Conservation (phyloP, 257 asterid species). For the Salvia hispanica region DNA sequence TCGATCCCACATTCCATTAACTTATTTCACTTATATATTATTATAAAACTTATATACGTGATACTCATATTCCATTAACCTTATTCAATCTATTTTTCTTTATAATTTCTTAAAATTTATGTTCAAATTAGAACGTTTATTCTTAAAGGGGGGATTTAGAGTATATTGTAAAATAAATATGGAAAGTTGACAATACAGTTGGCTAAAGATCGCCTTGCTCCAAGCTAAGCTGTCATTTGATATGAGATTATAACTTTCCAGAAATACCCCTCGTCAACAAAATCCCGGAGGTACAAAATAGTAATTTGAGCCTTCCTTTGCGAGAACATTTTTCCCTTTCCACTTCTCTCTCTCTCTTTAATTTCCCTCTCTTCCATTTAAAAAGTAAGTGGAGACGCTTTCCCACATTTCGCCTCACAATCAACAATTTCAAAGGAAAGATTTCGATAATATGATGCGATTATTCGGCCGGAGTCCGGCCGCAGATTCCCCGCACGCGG, state of each 20-base stretch:
- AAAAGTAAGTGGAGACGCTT: conserved; percentile 12
- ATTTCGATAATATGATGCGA: conserved; percentile 45
- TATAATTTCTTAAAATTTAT: too few species aligned
- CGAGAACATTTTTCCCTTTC: background rate
- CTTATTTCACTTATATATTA: too few species aligned
- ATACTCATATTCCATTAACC: too few species aligned
- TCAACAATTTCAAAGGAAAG: background rate
- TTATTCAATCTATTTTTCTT: too few species aligned
- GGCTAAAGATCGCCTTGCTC: conserved; percentile 22
- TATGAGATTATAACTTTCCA: background rate
- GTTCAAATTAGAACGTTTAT: too few species aligned
- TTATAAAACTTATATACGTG: too few species aligned
- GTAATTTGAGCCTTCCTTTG: conserved; percentile 9
- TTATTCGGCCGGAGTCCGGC: conserved; percentile 49
- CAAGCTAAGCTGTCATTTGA: conserved; percentile 23
- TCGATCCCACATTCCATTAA: too few species aligned
- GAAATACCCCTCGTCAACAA: conserved; percentile 24
- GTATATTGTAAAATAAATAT: background rate
- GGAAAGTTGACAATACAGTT: conserved; percentile 2
- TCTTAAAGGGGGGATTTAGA: too few species aligned
- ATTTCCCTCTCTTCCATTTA: conserved; percentile 39
- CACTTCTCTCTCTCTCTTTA: background rate
- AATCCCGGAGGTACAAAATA: background rate
- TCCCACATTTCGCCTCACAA: conserved; percentile 9
- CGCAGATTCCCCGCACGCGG: conserved; percentile 62